Evolutionary conservation across 148 eudicot genomes (phyloP).

Genomic region (Agrostemma githago): DNA sequence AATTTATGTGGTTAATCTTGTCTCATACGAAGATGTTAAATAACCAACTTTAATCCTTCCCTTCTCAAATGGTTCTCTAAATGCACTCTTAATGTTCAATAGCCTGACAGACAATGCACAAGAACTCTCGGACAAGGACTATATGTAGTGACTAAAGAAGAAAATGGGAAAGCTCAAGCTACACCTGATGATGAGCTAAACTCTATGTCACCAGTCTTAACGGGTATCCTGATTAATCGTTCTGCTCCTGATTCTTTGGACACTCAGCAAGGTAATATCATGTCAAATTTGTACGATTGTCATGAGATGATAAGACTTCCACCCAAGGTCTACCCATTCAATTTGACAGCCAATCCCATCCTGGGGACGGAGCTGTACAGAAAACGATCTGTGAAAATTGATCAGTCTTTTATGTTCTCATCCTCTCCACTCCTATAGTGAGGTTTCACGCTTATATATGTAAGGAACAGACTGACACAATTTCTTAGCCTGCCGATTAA

Average conservation of each 20-base stretch:
- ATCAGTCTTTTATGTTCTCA: no score
- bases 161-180: slow-evolving; percentile 27
- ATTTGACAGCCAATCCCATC: no score
- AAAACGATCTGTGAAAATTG: no score
- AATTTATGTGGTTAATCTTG: slow-evolving; percentile 1
- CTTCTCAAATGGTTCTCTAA: not conserved
- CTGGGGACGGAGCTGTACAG: no score
- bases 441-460: no score
- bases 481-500: no score
- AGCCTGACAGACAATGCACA: slow-evolving; percentile 43
- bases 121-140: slow-evolving; percentile 24
- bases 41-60: not conserved
- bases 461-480: no score
- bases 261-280: slow-evolving; percentile 44
- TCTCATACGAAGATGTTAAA: not conserved
- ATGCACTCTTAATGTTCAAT: slow-evolving; percentile 34
- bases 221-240: slow-evolving; percentile 28
- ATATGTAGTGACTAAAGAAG: slow-evolving; percentile 26
- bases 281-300: slow-evolving; percentile 2
- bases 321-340: no score
- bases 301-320: not conserved
- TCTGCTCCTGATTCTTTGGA: slow-evolving; percentile 64
- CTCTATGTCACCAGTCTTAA: slow-evolving; percentile 15
- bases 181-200: slow-evolving; percentile 28
- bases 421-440: no score